Base-by-base conservation (phyloP, 225 moss, liverwort and hornwort genomes). In the Straminergon stramineum region DNA sequence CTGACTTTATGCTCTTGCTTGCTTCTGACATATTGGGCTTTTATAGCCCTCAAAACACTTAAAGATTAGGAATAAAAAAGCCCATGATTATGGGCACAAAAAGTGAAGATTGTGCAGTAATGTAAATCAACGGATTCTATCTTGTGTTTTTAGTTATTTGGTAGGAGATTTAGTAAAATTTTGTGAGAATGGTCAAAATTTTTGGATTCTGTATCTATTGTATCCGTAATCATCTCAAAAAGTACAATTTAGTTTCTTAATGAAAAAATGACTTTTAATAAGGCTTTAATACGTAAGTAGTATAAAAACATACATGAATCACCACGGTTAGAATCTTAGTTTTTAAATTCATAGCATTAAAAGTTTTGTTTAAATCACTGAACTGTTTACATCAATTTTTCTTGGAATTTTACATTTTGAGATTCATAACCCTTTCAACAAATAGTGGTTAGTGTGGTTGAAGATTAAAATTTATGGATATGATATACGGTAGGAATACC, bases 61-160 rank as follows among this genome's bases (percentile, higher is more conserved):
- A 19, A 55, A 58, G 31, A 74, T 74, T 23, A 23, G 64, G 22
- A 30, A 65, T 61, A 66, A 76, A 73, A 80, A 62, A 90, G 75
- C 30, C 75, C 86, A 86, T 90, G 73, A 86, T 81, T 84, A 83
- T 88, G 88, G 89, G n/a, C 85, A 76, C 76, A 41, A 70, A 58
- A 74, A 57, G 64, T 56, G 41, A 64, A 31, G 17, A 6, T 78
- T 61, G 37, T 65, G 7, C 23, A 28, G 61, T n/a, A 20, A 2
- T 51, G 53, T 68, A 60, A 68, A 24, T 65, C 22, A 27, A 24
- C 6, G 43, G 48, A 27, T 19, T 24, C 3, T 61, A 6, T 35
- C 7, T 3, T 35, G 11, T 83, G 15, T 45, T 45, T 83, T 4
- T 18, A 12, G 20, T 15, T 16, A 41, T 8, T 80, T 13, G 81